Percentiles rank a stretch among this genome's conserved stretches.
phyloP scores from a whole-genome alignment of 2,329 filamentous ascomycete species.

The Dothidotthia symphoricarpi region DNA sequence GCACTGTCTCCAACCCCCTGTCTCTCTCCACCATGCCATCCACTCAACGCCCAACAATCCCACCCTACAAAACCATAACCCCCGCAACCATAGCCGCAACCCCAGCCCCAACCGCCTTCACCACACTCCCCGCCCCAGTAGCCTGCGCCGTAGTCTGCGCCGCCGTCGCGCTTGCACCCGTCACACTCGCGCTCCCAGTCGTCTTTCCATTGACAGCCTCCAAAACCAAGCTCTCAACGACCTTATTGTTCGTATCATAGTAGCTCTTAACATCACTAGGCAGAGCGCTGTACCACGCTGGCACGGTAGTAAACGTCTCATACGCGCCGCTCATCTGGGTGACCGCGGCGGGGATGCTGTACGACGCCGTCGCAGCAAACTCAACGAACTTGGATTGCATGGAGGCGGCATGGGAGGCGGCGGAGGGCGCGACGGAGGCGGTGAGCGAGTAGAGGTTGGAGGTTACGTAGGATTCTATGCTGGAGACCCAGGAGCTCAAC shows the following conservation, averaged over 20 bases:
- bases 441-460: constrained; percentile 15
- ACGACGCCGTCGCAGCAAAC: constrained; percentile 21
- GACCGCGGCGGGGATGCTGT: constrained; percentile 17
- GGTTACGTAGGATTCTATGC: constrained; percentile 12
- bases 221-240: constrained; percentile 17
- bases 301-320: constrained; percentile 17
- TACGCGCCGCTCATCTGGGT: constrained; percentile 11
- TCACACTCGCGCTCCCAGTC: constrained; percentile 4
- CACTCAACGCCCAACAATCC: background rate
- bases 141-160: constrained; percentile 3
- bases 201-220: constrained; percentile 13
- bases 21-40: too few species aligned
- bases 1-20: too few species aligned
- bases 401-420: constrained; percentile 12
- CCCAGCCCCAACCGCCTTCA: too few species aligned
- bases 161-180: constrained; percentile 8
- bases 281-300: constrained; percentile 24
- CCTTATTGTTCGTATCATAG: constrained; percentile 20
- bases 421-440: constrained; percentile 8
- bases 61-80: background rate
- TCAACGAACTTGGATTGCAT: constrained; percentile 19
- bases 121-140: constrained; percentile 6
- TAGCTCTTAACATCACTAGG: constrained; percentile 25
- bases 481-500: constrained; percentile 16
- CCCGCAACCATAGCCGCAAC: too few species aligned